Conservation (phyloP, 169 alveolate genomes). For the Eimeria praecox region DNA sequence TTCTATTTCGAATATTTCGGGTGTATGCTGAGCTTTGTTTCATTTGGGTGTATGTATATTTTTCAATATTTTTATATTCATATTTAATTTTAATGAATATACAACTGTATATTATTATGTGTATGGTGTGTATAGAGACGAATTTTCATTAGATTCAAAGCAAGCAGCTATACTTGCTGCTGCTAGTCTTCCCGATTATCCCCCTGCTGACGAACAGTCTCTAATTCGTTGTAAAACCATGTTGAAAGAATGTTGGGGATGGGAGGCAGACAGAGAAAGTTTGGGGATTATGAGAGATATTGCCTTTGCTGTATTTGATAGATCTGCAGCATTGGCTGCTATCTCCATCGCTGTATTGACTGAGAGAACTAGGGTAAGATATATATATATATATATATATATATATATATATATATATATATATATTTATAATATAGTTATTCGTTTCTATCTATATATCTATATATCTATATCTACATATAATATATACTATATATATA, state of each 20-base stretch:
- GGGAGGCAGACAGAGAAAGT: constrained; percentile 84
- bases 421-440: not conserved
- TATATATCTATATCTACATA: too few relatives aligned
- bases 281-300: constrained; percentile 85
- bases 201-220: not conserved
- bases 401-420: not conserved
- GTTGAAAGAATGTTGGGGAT: constrained; percentile 87
- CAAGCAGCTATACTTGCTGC: constrained; percentile 14
- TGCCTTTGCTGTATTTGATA: constrained; percentile 88
- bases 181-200: not conserved
- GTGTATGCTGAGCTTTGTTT: too few relatives aligned
- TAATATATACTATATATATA: not conserved
- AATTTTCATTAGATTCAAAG: constrained; percentile 18
- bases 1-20: too few relatives aligned
- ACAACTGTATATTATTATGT: too few relatives aligned
- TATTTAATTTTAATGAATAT: too few relatives aligned
- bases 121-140: not conserved
- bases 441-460: too few relatives aligned
- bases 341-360: constrained; percentile 90
- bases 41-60: too few relatives aligned
- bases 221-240: constrained; percentile 11
- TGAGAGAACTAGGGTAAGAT: constrained; percentile 87
- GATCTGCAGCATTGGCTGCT: constrained; percentile 94
- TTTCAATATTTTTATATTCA: too few relatives aligned
- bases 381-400: too few relatives aligned